Evolutionary conservation across 352 stramenopile genomes (phyloP).

Genomic region (Globisporangium sylvaticum): DNA sequence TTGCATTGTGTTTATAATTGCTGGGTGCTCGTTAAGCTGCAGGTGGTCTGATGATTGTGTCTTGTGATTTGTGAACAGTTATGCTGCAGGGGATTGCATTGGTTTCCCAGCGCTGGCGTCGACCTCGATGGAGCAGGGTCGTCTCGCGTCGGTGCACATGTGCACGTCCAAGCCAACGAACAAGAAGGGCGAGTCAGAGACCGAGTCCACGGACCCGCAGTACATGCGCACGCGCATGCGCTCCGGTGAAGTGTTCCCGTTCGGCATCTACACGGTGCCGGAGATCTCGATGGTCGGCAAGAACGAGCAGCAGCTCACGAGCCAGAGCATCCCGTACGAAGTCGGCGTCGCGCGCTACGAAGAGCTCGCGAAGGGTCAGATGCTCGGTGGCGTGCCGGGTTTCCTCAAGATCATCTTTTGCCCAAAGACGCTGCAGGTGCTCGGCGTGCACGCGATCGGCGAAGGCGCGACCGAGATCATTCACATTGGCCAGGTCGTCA

Average conservation of each 20-base stretch:
- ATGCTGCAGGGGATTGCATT: slow-evolving; percentile 89
- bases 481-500: slow-evolving; percentile 86
- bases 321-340: slow-evolving; percentile 71
- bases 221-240: slow-evolving; percentile 78
- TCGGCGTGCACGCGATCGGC: slow-evolving; percentile 82
- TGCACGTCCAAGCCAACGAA: slow-evolving; percentile 63
- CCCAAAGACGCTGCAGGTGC: slow-evolving; percentile 60
- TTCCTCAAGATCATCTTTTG: slow-evolving; percentile 88
- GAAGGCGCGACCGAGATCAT: slow-evolving; percentile 89
- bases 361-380: slow-evolving; percentile 83
- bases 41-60: not conserved
- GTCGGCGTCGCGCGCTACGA: slow-evolving; percentile 77
- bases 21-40: too few species aligned
- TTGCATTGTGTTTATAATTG: not conserved
- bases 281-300: slow-evolving; percentile 90
- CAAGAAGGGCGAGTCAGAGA: slow-evolving; percentile 34
- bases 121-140: slow-evolving; percentile 90
- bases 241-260: slow-evolving; percentile 83
- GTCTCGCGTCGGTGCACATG: slow-evolving; percentile 87
- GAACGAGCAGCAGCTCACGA: slow-evolving; percentile 85
- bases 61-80: slow-evolving; percentile 32
- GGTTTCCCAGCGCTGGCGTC: slow-evolving; percentile 86
- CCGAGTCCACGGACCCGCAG: slow-evolving; percentile 57
- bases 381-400: slow-evolving; percentile 73
- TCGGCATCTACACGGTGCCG: slow-evolving; percentile 86